A percentile compares a stretch with the other conserved stretches of the same genome.
Conservation (phyloP, 2,329 filamentous ascomycete genomes). For the Colletotrichum spinosum region DNA sequence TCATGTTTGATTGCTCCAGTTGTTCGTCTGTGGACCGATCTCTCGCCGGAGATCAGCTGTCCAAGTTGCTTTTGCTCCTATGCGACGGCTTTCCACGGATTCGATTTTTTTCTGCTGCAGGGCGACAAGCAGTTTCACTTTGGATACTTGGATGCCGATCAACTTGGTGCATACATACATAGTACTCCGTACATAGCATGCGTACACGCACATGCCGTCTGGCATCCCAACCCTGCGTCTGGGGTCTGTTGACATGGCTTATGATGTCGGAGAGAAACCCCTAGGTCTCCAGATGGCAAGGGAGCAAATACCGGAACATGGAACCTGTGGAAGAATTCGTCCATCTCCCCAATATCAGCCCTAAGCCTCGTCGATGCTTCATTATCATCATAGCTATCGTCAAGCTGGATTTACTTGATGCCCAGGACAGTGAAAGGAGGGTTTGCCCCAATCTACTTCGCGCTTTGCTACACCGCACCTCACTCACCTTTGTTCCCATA, state of each 20-base stretch:
- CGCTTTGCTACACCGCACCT: too few relatives aligned
- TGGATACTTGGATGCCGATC: neutral
- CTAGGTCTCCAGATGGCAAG: too few relatives aligned
- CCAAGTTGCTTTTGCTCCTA: conserved; percentile 17
- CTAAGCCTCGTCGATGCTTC: too few relatives aligned
- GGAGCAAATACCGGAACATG: too few relatives aligned
- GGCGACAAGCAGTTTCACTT: neutral
- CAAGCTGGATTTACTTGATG: too few relatives aligned
- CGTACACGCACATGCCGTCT: too few relatives aligned
- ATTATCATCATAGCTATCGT: too few relatives aligned
- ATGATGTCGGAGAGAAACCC: neutral
- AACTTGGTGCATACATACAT: neutral
- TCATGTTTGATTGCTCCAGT: conserved; percentile 11
- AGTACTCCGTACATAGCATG: too few relatives aligned
- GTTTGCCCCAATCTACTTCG: too few relatives aligned
- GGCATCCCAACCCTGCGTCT: neutral
- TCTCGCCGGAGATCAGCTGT: conserved; percentile 10
- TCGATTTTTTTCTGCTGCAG: neutral
- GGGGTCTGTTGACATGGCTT: neutral
- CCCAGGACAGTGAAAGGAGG: too few relatives aligned
- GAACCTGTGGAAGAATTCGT: too few relatives aligned
- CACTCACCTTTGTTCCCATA: conserved; percentile 18
- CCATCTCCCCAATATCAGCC: too few relatives aligned
- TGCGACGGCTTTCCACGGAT: neutral
- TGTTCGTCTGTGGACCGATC: conserved; percentile 10